Evolutionary conservation across 2,329 filamentous ascomycete species (phyloP).

Genomic region (Cercospora sesami): DNA sequence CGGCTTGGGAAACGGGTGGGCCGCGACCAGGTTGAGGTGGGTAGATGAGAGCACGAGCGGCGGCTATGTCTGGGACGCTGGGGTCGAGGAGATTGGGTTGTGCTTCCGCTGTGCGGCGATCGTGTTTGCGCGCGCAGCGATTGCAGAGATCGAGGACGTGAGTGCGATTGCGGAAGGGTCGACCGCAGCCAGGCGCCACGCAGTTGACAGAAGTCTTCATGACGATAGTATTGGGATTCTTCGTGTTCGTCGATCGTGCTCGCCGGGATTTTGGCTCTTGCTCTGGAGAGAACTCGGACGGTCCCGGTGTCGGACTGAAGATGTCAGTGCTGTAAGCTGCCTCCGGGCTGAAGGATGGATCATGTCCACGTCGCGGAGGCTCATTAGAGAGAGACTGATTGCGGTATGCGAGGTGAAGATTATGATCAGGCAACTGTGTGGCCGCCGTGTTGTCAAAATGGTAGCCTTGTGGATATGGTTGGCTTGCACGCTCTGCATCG

Average conservation of each 20-base stretch:
- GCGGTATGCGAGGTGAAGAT: slow-evolving; percentile 10
- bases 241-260: background rate
- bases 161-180: slow-evolving; percentile 14
- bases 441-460: background rate
- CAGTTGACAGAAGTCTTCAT: slow-evolving; percentile 15
- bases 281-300: slow-evolving; percentile 8
- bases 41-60: slow-evolving; percentile 18
- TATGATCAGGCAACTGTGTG: slow-evolving; percentile 10
- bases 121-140: slow-evolving; percentile 23
- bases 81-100: slow-evolving; percentile 19
- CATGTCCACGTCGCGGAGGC: background rate
- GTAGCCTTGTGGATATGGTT: background rate
- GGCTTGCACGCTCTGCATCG: background rate
- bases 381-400: background rate
- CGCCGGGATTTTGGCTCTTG: background rate
- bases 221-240: background rate
- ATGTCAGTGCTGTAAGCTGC: slow-evolving; percentile 3
- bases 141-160: slow-evolving; percentile 18
- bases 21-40: slow-evolving; percentile 13
- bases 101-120: slow-evolving; percentile 19
- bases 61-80: slow-evolving; percentile 9
- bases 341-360: slow-evolving; percentile 2
- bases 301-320: slow-evolving; percentile 7
- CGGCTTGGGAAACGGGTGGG: slow-evolving; percentile 4
- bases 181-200: slow-evolving; percentile 8